These are phyloP conservation scores for Fulvia fulva DNA, from an alignment of 2,329 filamentous ascomycete genomes.

Conservation along the genomic window DNA sequence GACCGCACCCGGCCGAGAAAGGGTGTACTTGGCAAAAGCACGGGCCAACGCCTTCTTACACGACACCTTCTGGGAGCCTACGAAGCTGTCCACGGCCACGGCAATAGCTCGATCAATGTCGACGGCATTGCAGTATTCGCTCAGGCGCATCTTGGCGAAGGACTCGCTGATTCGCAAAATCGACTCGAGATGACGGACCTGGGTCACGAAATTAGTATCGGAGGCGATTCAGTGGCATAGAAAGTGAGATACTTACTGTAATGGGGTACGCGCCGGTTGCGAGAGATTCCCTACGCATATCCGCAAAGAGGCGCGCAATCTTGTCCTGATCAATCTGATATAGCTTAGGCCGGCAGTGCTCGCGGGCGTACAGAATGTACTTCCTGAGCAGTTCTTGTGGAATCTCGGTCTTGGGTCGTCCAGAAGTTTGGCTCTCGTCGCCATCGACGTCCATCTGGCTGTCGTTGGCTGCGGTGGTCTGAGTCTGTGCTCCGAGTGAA, in stretches of 20 bases:
- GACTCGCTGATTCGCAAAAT: slow-evolving; percentile 93
- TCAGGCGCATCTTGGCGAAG: slow-evolving; percentile 97
- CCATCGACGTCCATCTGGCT: slow-evolving; percentile 57
- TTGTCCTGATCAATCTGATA: slow-evolving; percentile 99
- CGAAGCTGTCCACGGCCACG: slow-evolving; percentile 93
- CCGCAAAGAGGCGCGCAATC: slow-evolving; percentile 85
- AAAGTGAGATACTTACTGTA: slow-evolving; percentile 62
- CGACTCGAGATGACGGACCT: slow-evolving; percentile 96
- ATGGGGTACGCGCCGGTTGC: slow-evolving; percentile 97
- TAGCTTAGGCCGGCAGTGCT: slow-evolving; percentile 84
- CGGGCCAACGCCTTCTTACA: slow-evolving; percentile 93
- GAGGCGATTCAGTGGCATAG: slow-evolving; percentile 18
- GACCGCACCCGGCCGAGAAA: slow-evolving; percentile 44
- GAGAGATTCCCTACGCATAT: slow-evolving; percentile 89
- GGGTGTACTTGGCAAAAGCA: slow-evolving; percentile 88
- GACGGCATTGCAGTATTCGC: slow-evolving; percentile 82
- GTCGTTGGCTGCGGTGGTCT: slow-evolving; percentile 45
- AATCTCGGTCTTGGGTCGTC: slow-evolving; percentile 64
- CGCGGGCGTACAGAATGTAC: slow-evolving; percentile 92
- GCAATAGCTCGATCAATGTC: slow-evolving; percentile 97
- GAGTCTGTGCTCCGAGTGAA: slow-evolving; percentile 27
- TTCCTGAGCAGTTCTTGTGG: slow-evolving; percentile 88
- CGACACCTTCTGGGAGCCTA: slow-evolving; percentile 93
- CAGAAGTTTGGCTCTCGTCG: slow-evolving; percentile 41
- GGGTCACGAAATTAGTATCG: slow-evolving; percentile 7